A percentile compares a stretch with the other conserved stretches of the same genome.
Evolutionary conservation across 352 stramenopile species (phyloP).

Genomic region (Globisporangium rhizosaccharum): DNA sequence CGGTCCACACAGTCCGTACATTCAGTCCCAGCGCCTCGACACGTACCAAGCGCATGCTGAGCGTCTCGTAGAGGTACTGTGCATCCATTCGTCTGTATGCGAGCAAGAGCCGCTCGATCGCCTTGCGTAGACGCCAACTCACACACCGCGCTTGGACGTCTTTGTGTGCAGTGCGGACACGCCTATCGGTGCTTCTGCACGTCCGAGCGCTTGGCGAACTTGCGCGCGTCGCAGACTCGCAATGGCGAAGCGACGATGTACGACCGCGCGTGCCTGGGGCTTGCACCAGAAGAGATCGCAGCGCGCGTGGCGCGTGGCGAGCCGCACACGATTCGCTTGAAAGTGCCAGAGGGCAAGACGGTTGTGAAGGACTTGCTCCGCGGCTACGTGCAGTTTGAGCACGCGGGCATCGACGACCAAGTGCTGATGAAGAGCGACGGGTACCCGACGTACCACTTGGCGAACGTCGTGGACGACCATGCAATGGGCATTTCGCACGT

Average conservation of each 20-base stretch:
- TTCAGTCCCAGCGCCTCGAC: constrained; percentile 93
- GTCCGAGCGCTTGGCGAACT: constrained; percentile 90
- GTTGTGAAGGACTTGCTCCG: constrained; percentile 95
- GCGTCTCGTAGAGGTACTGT: constrained; percentile 65
- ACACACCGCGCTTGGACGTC: not conserved
- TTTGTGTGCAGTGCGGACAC: constrained; percentile 60
- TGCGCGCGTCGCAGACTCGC: constrained; percentile 87
- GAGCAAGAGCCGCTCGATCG: not conserved
- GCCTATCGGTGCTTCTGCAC: constrained; percentile 98
- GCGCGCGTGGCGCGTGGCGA: constrained; percentile 84
- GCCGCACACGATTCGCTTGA: constrained; percentile 92
- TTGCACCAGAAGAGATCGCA: constrained; percentile 86
- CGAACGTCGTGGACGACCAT: constrained; percentile 95
- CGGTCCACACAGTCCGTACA: constrained; percentile 92
- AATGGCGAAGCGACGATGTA: constrained; percentile 95
- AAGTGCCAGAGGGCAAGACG: constrained; percentile 90
- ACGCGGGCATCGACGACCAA: constrained; percentile 87
- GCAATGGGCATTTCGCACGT: constrained; percentile 97
- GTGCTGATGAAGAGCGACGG: constrained; percentile 93
- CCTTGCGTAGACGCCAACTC: not conserved
- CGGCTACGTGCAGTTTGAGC: constrained; percentile 90
- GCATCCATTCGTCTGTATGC: not conserved
- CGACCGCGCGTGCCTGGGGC: constrained; percentile 94
- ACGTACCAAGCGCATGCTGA: constrained; percentile 93
- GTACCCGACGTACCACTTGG: constrained; percentile 91